Conservation (phyloP, 306 rosid species). For the Comarum palustre region DNA sequence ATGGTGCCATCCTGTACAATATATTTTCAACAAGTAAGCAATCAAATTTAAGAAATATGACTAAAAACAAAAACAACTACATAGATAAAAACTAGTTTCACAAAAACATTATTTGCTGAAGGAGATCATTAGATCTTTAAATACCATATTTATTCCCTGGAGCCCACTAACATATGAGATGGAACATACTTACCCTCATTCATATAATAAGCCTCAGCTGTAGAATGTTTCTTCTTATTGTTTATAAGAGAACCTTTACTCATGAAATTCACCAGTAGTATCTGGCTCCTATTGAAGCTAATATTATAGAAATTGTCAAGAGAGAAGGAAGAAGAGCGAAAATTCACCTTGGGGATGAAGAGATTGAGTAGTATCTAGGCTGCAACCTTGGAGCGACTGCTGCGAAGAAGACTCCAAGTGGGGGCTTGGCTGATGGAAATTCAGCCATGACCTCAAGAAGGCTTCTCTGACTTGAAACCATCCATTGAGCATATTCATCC, state of each 20-base stretch:
- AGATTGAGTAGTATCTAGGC: conserved; percentile 94
- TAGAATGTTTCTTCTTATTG: neutral
- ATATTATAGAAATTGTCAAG: neutral
- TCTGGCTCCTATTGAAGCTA: neutral
- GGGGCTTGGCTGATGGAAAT: conserved; percentile 86
- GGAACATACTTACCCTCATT: neutral
- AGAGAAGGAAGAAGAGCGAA: neutral
- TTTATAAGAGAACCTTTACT: neutral
- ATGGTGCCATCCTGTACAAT: conserved; percentile 65
- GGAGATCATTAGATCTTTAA: neutral
- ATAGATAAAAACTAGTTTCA: neutral
- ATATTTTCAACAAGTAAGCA: conserved; percentile 25
- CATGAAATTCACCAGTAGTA: neutral
- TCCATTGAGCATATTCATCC: conserved; percentile 95
- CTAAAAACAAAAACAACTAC: neutral
- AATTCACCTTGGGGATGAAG: conserved; percentile 80
- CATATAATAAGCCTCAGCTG: neutral
- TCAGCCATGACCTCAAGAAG: conserved; percentile 92
- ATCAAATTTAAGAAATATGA: neutral
- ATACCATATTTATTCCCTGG: neutral
- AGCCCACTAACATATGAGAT: neutral
- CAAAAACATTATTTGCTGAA: neutral
- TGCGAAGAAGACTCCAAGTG: conserved; percentile 90
- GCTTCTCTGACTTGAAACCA: conserved; percentile 82
- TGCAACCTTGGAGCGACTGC: conserved; percentile 87